Conservation (phyloP, 2,329 filamentous ascomycete species). For the Neofusicoccum ribis region DNA sequence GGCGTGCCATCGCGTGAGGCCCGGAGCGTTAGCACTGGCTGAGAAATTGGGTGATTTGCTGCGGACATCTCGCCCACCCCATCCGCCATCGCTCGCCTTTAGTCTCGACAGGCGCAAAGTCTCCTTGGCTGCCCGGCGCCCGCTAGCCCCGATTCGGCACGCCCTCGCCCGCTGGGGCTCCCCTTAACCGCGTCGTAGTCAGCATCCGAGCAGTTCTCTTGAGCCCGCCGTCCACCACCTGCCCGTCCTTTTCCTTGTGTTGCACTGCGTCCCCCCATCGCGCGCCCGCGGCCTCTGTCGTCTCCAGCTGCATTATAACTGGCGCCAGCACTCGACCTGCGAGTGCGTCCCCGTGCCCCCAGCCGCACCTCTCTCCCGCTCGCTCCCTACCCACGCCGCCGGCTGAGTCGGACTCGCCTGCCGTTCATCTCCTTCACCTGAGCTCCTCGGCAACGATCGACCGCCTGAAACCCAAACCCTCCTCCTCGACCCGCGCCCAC, state of each 20-base stretch:
- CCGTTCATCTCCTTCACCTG: constrained; percentile 19
- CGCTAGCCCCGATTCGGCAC: constrained; percentile 14
- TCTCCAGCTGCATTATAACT: constrained; percentile 15
- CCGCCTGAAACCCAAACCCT: constrained; percentile 7
- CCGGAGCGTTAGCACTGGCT: constrained; percentile 16
- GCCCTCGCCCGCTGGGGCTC: constrained; percentile 6
- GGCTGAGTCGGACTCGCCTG: constrained; percentile 19
- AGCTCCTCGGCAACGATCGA: constrained; percentile 20
- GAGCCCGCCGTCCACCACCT: constrained; percentile 18
- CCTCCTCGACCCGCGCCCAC: constrained; percentile 15
- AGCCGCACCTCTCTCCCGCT: constrained; percentile 11
- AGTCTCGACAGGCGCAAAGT: constrained; percentile 17
- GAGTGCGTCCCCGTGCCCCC: constrained; percentile 10
- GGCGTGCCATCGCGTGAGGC: constrained; percentile 16
- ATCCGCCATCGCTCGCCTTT: constrained; percentile 17
- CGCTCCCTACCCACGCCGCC: constrained; percentile 11
- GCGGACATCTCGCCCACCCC: constrained; percentile 15
- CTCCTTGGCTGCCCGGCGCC: constrained; percentile 11
- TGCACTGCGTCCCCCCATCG: constrained; percentile 18
- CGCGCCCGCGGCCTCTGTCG: constrained; percentile 9
- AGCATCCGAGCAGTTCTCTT: constrained; percentile 19
- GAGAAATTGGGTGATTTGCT: constrained; percentile 18
- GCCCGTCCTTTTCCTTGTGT: constrained; percentile 18
- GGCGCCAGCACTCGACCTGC: constrained; percentile 13
- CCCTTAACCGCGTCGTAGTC: constrained; percentile 19